Evolutionary conservation across 768 basidiomycete species (phyloP), one percentile per base, ranked within the genome.

Genomic region (Pleurotus tuoliensis): DNA sequence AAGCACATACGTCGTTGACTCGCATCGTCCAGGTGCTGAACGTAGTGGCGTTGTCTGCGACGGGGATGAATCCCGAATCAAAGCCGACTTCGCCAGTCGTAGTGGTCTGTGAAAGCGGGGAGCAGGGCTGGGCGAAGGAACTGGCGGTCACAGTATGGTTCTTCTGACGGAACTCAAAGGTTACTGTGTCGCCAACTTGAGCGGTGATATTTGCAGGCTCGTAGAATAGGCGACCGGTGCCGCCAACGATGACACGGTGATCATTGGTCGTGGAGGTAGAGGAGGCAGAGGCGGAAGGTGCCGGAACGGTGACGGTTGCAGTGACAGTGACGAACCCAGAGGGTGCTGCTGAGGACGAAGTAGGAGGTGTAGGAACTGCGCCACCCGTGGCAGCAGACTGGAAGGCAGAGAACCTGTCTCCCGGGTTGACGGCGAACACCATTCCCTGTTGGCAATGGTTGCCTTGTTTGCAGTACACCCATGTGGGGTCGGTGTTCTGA

Each of bases 391-490:
- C 84, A 16, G 77, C 76, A 16, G 78, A 73, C 63, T 81, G 73
- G 77, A 86, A 87, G 3, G 77, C 76, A 4, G 71, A 66, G 58
- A 86, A 78, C 20, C 81, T 71, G 68, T 72, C 67, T 13, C 78
- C 82, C 3, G 84, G 79, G 64, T 88, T 88, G 62, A 86, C 70
- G 22, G 83, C 81, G 65, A 86, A 84, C 27, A 87, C 85, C 86
- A 86, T 87, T 13, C 84, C 83, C 48, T 66, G 62, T 34, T 71
- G 66, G 56, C 85, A 86, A 65, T 87, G 85, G 50, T 69, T 69
- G 13, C 68, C 67, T 64, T 86, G 84, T 15, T 75, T 70, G 66
- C 84, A 86, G 69, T 76, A 86, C 7, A 82, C 74, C 83, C 83
- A 86, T 56, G 81, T 68, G 2, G 84, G 81, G 55, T 77, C 68